A percentile compares a stretch with the other conserved stretches of the same genome.
phyloP scores from a whole-genome alignment of 2,329 filamentous ascomycete genomes.

The Pochonia chlamydosporia region DNA sequence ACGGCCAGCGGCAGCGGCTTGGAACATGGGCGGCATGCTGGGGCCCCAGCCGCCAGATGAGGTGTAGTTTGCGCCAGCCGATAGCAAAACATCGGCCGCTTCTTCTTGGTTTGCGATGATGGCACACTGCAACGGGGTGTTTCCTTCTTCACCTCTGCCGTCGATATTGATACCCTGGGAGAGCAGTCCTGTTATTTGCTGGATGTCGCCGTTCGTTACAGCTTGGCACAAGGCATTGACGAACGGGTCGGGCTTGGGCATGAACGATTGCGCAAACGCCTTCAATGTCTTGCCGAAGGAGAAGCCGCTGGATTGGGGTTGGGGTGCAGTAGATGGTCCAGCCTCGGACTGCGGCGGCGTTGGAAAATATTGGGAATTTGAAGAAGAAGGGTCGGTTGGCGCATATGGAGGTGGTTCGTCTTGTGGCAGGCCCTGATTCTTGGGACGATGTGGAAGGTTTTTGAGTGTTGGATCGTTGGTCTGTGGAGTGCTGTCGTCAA shows the following conservation, averaged over 20 bases:
- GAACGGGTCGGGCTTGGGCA: slow-evolving; percentile 29
- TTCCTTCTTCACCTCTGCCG: slow-evolving; percentile 28
- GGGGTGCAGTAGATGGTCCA: neutral
- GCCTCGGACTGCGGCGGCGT: neutral
- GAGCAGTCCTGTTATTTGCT: slow-evolving; percentile 26
- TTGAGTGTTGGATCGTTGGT: slow-evolving; percentile 6
- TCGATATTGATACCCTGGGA: slow-evolving; percentile 29
- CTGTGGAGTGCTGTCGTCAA: slow-evolving; percentile 1
- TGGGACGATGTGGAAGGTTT: slow-evolving; percentile 7
- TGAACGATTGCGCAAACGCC: slow-evolving; percentile 25
- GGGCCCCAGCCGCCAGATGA: slow-evolving; percentile 12
- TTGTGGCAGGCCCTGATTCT: neutral
- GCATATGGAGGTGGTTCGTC: slow-evolving; percentile 20
- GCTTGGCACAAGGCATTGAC: slow-evolving; percentile 31
- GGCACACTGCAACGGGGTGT: slow-evolving; percentile 28
- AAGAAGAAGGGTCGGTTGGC: slow-evolving; percentile 9
- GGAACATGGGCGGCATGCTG: slow-evolving; percentile 26
- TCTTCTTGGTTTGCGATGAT: slow-evolving; percentile 24
- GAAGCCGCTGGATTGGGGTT: slow-evolving; percentile 3
- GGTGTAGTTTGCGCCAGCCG: slow-evolving; percentile 22
- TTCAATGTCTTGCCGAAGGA: slow-evolving; percentile 29
- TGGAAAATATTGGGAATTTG: neutral
- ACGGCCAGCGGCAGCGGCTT: slow-evolving; percentile 24
- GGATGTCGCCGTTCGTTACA: slow-evolving; percentile 23
- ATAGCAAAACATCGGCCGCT: slow-evolving; percentile 26